Base-by-base conservation (phyloP, 2,329 filamentous ascomycete genomes). In the Periconia sp. region DNA sequence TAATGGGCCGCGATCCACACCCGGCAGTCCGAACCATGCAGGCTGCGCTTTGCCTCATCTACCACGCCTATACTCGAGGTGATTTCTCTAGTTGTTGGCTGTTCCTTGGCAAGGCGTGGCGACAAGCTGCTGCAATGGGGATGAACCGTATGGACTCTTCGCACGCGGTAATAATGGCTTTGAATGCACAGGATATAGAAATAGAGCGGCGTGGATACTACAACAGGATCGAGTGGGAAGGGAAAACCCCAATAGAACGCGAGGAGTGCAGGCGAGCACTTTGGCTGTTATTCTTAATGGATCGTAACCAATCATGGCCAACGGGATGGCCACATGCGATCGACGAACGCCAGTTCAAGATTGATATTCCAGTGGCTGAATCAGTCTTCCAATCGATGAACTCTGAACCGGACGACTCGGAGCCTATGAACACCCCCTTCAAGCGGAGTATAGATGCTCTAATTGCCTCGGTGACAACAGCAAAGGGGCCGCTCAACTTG, bases 61-160 rank as follows among this genome's bases (percentile, higher is more conserved):
- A 51, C 22, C 55, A 65, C 29, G 52, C 55, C 7, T 52, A 35
- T 33, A 61, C 55, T 2, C 42, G 47, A 6, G 62, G 63, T 1
- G 63, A 68, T 31, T 68, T 59, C 40, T 63, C 58, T 11, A 34
- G 55, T 13, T 55, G 51, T 23, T 68, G 61, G 59, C 36, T 66
- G 2, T 56, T 48, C n/a, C 29, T 68, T 13, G 65, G 62, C 5
- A 66, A 65, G 33, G 57, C 59, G 5, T 69, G 65, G 65, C 54
- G 63, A 30, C 64, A 68, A 39, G 56, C 50, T 4, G 60, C 57
- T 10, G 49, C 57, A 8, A 39, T 66, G 4, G 52, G 58, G 3
- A 40, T 67, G 29, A 66, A 68, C 38, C 53, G 56, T 4, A 51
- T 66, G 43, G 65, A 68, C 38, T 46, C 50, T 10, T 45, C 30